Conservation (phyloP, 495 filamentous ascomycete genomes). For the Aspergillus ostianus region DNA sequence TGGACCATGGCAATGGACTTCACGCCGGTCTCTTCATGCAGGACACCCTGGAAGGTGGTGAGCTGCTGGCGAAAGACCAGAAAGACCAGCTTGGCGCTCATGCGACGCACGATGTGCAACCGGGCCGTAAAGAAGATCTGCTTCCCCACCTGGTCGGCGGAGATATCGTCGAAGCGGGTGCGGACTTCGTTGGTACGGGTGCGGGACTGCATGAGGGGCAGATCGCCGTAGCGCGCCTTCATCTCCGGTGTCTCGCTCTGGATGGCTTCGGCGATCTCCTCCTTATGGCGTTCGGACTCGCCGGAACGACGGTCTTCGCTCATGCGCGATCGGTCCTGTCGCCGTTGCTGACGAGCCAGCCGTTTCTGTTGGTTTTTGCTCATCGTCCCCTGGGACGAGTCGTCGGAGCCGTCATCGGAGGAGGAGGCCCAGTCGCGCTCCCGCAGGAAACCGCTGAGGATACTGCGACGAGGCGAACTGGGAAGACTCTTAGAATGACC, state of each 20-base stretch:
- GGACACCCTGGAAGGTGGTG: conserved; percentile 72
- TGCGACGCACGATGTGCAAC: conserved; percentile 77
- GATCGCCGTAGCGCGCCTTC: conserved; percentile 59
- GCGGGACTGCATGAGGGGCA: conserved; percentile 51
- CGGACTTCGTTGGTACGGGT: conserved; percentile 38
- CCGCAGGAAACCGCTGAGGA: conserved; percentile 40
- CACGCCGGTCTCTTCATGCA: conserved; percentile 54
- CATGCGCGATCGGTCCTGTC: conserved; percentile 44
- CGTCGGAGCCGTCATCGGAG: conserved; percentile 49
- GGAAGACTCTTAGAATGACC: conserved; percentile 17
- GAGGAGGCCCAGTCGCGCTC: conserved; percentile 43
- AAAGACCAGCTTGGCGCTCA: conserved; percentile 88
- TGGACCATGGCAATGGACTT: conserved; percentile 59
- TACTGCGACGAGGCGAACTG: conserved; percentile 40
- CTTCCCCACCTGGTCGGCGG: conserved; percentile 61
- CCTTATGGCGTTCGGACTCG: conserved; percentile 41
- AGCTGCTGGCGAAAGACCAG: conserved; percentile 81
- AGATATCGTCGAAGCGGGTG: conserved; percentile 50
- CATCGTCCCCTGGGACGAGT: conserved; percentile 34
- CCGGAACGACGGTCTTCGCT: conserved; percentile 53
- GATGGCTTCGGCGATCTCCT: conserved; percentile 40
- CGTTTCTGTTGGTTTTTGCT: conserved; percentile 57
- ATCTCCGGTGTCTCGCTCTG: conserved; percentile 50
- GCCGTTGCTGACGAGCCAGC: conserved; percentile 43
- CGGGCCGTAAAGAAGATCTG: conserved; percentile 74